Base-by-base conservation (phyloP, 2,329 filamentous ascomycete species). In the Dactylonectria macrodidyma region DNA sequence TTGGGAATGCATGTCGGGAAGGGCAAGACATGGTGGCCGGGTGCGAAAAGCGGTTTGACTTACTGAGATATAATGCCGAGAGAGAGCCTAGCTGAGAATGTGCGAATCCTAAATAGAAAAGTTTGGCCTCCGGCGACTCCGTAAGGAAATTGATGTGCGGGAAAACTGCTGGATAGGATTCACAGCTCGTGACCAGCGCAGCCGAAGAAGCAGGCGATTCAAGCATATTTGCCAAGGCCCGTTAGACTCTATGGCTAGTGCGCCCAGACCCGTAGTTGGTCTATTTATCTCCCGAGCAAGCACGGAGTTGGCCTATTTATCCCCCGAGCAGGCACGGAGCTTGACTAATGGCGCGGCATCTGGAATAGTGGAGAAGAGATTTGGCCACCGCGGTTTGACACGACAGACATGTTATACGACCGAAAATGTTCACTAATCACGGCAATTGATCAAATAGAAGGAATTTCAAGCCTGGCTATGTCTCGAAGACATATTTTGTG, bases 131-230 rank as follows among this genome's bases (percentile, higher is more conserved):
- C 38, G 38, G 38, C 38, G 38, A 41, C 38, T 41, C 38, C 38
- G 38, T 41, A 41, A 41, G 38, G 38, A 16, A 41, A 41, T 16
- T 41, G 11, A 41, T 41, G 38, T 41, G 38, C 38, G 38, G 38
- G 11, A 30, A 41, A 41, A 41, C 38, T 41, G 38, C 38, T 41
- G 38, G 38, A 41, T 41, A 11, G 38, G 38, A 41, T 41, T 41
- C 38, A 16, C 38, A 41, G 38, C 11, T 41, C 38, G 38, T 52
- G 48, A 52, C 48, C 12, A 34, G 48, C 12, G 30, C 48, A 16
- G 48, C 26, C 48, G 48, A 52, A 52, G 48, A 52, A 30, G 48
- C 24, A 52, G 22, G 48, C 48, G 48, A 52, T 52, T 52, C 24
- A 52, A 30, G 24, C 26, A n/a, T 52, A 34, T 52, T 34, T 30